phyloP scores from a whole-genome alignment of 805 yeast genomes.

The Wickerhamiella sergipiensis region DNA sequence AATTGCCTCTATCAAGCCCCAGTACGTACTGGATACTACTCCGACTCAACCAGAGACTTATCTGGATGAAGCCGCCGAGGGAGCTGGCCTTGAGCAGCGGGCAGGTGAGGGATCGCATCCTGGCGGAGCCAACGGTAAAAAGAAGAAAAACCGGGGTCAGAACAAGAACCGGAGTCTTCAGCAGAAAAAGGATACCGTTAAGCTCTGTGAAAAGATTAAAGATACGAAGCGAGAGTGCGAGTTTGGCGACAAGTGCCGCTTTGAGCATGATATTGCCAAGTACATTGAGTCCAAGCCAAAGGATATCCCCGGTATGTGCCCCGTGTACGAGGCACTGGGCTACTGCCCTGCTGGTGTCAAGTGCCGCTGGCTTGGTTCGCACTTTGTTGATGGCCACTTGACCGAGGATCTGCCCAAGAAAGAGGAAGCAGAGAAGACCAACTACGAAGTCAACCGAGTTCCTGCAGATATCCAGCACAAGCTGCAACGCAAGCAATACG shows the following conservation, averaged over 20 bases:
- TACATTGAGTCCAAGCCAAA: slow-evolving; percentile 54
- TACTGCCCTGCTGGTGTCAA: slow-evolving; percentile 85
- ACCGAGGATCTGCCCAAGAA: slow-evolving; percentile 30
- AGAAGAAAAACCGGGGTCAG: slow-evolving; percentile 17
- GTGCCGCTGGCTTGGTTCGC: slow-evolving; percentile 81
- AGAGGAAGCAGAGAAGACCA: slow-evolving; percentile 25
- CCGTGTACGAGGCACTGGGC: slow-evolving; percentile 70
- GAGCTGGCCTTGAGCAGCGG: slow-evolving; percentile 14
- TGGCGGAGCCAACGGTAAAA: slow-evolving; percentile 4
- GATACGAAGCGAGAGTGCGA: slow-evolving; percentile 24
- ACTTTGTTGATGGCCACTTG: slow-evolving; percentile 32
- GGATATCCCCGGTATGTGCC: slow-evolving; percentile 71
- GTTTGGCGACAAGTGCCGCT: slow-evolving; percentile 62
- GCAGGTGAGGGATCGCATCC: slow-evolving; percentile 9
- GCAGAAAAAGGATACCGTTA: slow-evolving; percentile 14
- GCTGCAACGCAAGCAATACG: slow-evolving; percentile 50
- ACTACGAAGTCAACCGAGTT: slow-evolving; percentile 54
- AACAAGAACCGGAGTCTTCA: slow-evolving; percentile 17
- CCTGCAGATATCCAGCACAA: slow-evolving; percentile 31
- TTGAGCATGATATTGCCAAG: slow-evolving; percentile 55
- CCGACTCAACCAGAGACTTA: slow-evolving; percentile 1
- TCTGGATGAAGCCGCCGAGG: slow-evolving; percentile 7
- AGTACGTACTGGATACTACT: slow-evolving; percentile 6
- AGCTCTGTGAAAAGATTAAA: slow-evolving; percentile 14
- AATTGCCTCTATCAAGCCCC: slow-evolving; percentile 18